A percentile compares a stretch with the other conserved stretches of the same genome.
Evolutionary conservation across 371 early-diverging fungal species (phyloP).

Genomic region (Paraphysoderma sedebokerense): DNA sequence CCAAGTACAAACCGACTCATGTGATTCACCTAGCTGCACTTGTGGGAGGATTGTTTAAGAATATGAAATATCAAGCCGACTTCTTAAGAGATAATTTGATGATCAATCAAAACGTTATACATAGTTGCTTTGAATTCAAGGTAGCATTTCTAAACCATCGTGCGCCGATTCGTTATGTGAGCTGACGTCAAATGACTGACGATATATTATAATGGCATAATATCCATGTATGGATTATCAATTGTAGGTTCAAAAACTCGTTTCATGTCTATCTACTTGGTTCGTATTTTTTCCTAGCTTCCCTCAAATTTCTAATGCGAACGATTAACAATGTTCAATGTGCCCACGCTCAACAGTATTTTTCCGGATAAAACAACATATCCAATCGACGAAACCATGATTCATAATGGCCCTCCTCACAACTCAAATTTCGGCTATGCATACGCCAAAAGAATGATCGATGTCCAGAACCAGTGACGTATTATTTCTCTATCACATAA

Average conservation of each 20-base stretch:
- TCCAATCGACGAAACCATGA: slow-evolving; percentile 78
- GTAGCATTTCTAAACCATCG: slow-evolving; percentile 19
- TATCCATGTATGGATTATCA: not conserved
- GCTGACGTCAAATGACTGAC: not conserved
- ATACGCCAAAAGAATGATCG: slow-evolving; percentile 72
- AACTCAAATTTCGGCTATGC: slow-evolving; percentile 79
- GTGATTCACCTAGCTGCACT: slow-evolving; percentile 73
- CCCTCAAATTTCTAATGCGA: too few relatives aligned
- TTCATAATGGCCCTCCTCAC: slow-evolving; percentile 74
- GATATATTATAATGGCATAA: not conserved
- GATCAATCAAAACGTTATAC: slow-evolving; percentile 66
- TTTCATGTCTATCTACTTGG: slow-evolving; percentile 77
- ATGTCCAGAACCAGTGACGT: slow-evolving; percentile 68
- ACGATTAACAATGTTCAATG: too few relatives aligned
- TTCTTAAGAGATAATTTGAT: slow-evolving; percentile 60
- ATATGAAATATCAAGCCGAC: slow-evolving; percentile 67
- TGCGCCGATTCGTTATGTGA: not conserved
- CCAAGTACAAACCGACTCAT: slow-evolving; percentile 59
- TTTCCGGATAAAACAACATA: slow-evolving; percentile 75
- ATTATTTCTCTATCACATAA: too few relatives aligned
- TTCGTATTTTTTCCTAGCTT: too few relatives aligned
- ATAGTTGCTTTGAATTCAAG: slow-evolving; percentile 37
- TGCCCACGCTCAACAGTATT: too few relatives aligned
- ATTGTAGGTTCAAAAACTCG: slow-evolving; percentile 53
- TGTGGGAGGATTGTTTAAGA: slow-evolving; percentile 73